phyloP scores from a whole-genome alignment of 176 grass and related monocot species.

The Lolium multiflorum region DNA sequence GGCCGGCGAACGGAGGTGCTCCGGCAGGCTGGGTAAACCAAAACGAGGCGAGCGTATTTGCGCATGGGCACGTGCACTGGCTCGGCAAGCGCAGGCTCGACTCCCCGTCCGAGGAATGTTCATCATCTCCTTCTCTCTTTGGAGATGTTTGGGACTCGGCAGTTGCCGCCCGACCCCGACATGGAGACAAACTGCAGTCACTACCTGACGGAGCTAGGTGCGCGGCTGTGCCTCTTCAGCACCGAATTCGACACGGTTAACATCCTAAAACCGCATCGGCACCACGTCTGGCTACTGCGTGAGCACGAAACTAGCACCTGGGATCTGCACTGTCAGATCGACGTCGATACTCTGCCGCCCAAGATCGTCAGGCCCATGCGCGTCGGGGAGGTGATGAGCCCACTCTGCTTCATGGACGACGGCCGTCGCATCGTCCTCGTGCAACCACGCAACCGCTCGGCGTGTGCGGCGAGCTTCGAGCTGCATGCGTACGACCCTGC shows the following conservation, averaged over 20 bases:
- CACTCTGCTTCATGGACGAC: background rate
- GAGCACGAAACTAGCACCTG: background rate
- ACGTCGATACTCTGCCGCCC: background rate
- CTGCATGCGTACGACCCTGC: background rate
- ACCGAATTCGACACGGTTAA: background rate
- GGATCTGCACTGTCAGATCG: background rate
- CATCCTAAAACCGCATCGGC: background rate
- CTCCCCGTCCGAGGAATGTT: background rate
- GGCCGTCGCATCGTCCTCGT: background rate
- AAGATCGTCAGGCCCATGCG: background rate
- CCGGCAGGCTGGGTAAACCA: background rate
- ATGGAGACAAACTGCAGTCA: background rate
- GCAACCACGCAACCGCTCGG: background rate
- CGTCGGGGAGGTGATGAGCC: background rate
- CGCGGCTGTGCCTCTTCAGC: background rate
- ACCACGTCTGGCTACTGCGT: background rate
- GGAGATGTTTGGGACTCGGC: background rate
- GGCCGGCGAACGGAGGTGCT: background rate
- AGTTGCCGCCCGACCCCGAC: background rate
- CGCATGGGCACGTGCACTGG: background rate
- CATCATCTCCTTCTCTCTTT: background rate
- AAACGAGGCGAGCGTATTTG: background rate
- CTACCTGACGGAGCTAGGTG: constrained; percentile 1
- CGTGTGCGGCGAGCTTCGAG: background rate
- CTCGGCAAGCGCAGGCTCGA: background rate